A percentile compares a stretch with the other conserved stretches of the same genome.
Conservation (phyloP, 163 green algal species). For the Trebouxia gelatinosa region DNA sequence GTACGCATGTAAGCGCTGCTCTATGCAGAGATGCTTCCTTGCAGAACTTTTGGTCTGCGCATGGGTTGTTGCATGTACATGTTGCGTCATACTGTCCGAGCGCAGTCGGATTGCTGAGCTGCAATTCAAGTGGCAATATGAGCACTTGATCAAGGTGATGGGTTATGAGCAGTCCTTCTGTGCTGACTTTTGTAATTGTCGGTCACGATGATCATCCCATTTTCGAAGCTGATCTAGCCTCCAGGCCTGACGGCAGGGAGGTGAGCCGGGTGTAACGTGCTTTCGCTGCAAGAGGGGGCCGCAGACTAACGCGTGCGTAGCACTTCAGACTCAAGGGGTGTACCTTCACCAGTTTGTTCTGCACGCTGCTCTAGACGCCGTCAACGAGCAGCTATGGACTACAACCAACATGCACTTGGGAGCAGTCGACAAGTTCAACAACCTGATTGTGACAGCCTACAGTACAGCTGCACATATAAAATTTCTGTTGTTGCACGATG, state of each 20-base stretch:
- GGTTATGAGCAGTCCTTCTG: constrained; percentile 8
- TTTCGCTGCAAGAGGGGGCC: not conserved
- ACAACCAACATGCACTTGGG: constrained; percentile 79
- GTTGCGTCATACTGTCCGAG: no score
- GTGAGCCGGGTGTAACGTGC: not conserved
- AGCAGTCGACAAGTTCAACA: constrained; percentile 93
- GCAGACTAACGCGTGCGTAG: constrained; percentile 52
- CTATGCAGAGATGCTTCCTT: not conserved
- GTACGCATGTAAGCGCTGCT: no score
- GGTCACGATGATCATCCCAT: constrained; percentile 78
- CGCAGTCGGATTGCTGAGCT: no score
- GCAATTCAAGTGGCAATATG: not conserved
- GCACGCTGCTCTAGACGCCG: constrained; percentile 87
- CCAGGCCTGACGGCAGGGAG: constrained; percentile 23
- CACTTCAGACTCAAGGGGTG: constrained; percentile 50
- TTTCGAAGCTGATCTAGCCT: constrained; percentile 79
- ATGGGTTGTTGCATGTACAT: no score
- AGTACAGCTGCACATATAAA: constrained; percentile 73
- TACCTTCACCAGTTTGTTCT: constrained; percentile 97
- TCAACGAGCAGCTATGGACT: constrained; percentile 87
- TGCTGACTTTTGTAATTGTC: constrained; percentile 73
- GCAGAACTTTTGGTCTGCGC: not conserved
- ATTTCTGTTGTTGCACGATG: constrained; percentile 92
- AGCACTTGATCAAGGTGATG: not conserved
- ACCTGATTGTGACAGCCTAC: constrained; percentile 72